Percentiles rank a stretch among this genome's conserved stretches.
These are phyloP conservation scores for Zymoseptoria crescenta DNA, from an alignment of 2,329 filamentous ascomycete genomes.

Conservation along the genomic window DNA sequence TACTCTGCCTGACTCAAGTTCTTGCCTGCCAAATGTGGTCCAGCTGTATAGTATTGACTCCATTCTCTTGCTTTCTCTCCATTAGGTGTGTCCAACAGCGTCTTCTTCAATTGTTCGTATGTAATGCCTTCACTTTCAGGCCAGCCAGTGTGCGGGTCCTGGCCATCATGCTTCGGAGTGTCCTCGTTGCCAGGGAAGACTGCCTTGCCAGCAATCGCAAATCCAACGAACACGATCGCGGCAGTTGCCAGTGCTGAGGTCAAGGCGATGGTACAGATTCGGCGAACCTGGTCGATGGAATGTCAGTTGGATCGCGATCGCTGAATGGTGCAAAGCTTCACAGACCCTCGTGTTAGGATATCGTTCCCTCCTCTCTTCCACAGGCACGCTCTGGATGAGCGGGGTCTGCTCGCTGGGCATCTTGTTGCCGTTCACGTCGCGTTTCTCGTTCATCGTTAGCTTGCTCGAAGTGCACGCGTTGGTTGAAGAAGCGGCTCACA, in stretches of 20 bases:
- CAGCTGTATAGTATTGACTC: constrained; percentile 45
- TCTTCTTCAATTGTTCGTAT: constrained; percentile 48
- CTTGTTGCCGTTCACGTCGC: constrained; percentile 13
- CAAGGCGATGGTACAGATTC: constrained; percentile 56
- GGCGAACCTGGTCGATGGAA: constrained; percentile 40
- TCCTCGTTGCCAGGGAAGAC: constrained; percentile 29
- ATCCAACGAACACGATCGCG: constrained; percentile 30
- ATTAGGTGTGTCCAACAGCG: constrained; percentile 48
- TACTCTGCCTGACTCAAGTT: constrained; percentile 43
- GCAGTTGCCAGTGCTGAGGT: constrained; percentile 30
- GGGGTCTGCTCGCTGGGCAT: constrained; percentile 56
- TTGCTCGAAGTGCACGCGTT: background rate
- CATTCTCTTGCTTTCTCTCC: constrained; percentile 44
- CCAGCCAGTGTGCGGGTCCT: constrained; percentile 33
- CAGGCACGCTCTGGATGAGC: constrained; percentile 55
- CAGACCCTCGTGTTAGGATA: constrained; percentile 38
- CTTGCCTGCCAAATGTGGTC: constrained; percentile 45
- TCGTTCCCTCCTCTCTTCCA: constrained; percentile 46
- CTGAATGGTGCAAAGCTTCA: constrained; percentile 1
- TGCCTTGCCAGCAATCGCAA: constrained; percentile 30
- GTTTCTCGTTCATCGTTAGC: constrained; percentile 15
- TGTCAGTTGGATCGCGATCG: background rate
- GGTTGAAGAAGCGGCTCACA: background rate
- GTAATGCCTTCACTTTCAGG: constrained; percentile 40
- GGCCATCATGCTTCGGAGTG: constrained; percentile 12